Conservation (phyloP, 345 rosid genomes). For the Jatropha curcas region DNA sequence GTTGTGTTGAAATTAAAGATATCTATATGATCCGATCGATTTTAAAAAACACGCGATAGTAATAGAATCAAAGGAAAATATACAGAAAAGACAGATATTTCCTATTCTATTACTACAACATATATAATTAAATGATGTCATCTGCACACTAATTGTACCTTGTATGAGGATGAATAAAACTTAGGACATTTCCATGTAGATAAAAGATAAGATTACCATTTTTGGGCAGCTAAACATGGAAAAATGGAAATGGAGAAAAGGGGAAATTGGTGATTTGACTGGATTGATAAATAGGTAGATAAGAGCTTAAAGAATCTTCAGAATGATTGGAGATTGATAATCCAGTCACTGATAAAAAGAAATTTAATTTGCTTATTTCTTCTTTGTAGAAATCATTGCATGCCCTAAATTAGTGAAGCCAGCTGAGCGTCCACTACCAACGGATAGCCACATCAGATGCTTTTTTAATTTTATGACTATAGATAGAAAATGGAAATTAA, state of each 20-base stretch:
- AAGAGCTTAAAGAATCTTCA: background rate
- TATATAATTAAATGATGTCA: too few species aligned
- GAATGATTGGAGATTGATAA: background rate
- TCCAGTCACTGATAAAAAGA: background rate
- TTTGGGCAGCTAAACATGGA: background rate
- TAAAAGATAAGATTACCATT: too few species aligned
- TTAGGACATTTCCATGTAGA: too few species aligned
- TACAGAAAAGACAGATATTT: too few species aligned
- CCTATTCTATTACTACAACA: too few species aligned
- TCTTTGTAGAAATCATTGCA: slow-evolving; percentile 1
- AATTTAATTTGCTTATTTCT: background rate
- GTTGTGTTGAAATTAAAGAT: too few species aligned
- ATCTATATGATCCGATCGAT: too few species aligned
- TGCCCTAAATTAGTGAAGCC: slow-evolving; percentile 4
- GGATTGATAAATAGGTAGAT: background rate
- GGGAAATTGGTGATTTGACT: too few species aligned
- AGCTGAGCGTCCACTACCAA: background rate
- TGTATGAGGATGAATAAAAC: too few species aligned
- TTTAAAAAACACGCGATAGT: too few species aligned
- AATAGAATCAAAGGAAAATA: too few species aligned
- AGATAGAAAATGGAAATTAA: background rate
- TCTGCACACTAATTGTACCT: too few species aligned
- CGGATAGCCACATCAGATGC: background rate
- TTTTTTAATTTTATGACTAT: background rate
- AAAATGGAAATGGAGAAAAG: background rate